Conservation (phyloP, 2,329 filamentous ascomycete species). For the Ascochyta rabiei region DNA sequence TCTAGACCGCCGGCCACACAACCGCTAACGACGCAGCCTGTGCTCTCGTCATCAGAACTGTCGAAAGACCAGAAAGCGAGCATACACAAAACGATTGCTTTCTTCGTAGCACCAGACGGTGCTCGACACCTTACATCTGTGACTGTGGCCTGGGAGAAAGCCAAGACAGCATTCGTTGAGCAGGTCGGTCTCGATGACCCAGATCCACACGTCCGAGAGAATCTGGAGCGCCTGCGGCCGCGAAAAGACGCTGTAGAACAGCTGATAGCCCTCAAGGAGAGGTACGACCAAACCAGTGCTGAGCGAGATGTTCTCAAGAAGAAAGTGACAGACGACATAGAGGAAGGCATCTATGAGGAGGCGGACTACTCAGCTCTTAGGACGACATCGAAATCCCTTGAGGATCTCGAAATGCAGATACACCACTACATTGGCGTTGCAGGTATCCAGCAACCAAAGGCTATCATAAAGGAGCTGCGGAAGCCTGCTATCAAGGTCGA, state of each 20-base stretch:
- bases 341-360: slow-evolving; percentile 34
- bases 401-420: slow-evolving; percentile 38
- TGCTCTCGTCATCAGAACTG: slow-evolving; percentile 31
- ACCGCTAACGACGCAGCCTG: slow-evolving; percentile 6
- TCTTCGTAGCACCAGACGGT: slow-evolving; percentile 34
- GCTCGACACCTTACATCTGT: slow-evolving; percentile 26
- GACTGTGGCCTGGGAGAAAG: slow-evolving; percentile 32
- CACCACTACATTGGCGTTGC: slow-evolving; percentile 34
- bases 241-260: slow-evolving; percentile 42
- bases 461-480: background rate
- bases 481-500: slow-evolving; percentile 16
- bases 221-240: slow-evolving; percentile 30
- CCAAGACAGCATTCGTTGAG: slow-evolving; percentile 31
- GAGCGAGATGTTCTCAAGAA: slow-evolving; percentile 32
- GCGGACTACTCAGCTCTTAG: slow-evolving; percentile 35
- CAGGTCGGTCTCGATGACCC: slow-evolving; percentile 29
- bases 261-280: slow-evolving; percentile 27
- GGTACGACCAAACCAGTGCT: slow-evolving; percentile 24
- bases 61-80: slow-evolving; percentile 32
- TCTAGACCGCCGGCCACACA: background rate
- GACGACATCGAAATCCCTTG: slow-evolving; percentile 31
- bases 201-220: slow-evolving; percentile 27
- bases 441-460: slow-evolving; percentile 27
- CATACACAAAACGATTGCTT: slow-evolving; percentile 28
- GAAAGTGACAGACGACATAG: slow-evolving; percentile 40